Evolutionary conservation across 345 rosid genomes (phyloP).

Genomic region (Eucalyptus fibrosa): DNA sequence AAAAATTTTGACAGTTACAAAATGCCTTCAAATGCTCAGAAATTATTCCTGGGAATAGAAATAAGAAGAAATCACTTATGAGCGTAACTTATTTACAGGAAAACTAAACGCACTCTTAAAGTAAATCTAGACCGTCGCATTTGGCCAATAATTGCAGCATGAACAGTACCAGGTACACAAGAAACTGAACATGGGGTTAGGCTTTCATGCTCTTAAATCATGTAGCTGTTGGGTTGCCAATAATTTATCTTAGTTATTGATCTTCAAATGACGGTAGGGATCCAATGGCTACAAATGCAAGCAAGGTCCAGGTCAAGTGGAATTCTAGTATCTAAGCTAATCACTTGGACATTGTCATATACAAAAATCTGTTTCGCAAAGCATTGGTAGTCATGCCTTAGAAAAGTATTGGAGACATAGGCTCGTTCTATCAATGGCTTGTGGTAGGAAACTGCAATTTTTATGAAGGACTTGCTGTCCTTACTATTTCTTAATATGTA

Average conservation of each 20-base stretch:
- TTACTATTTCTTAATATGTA: neutral
- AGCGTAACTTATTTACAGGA: too few relatives aligned
- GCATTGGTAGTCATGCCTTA: neutral
- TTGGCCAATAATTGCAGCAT: neutral
- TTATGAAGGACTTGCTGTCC: neutral
- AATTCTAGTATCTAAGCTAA: neutral
- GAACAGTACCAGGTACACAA: neutral
- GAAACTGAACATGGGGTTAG: neutral
- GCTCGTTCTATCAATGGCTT: neutral
- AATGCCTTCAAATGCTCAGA: too few relatives aligned
- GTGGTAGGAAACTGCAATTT: neutral
- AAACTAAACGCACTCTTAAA: too few relatives aligned
- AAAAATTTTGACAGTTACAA: too few relatives aligned
- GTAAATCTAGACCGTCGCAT: neutral
- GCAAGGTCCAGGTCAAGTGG: neutral
- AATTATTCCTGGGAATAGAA: too few relatives aligned
- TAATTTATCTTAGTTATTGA: neutral
- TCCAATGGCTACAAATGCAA: neutral
- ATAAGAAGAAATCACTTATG: too few relatives aligned
- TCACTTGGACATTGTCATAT: neutral
- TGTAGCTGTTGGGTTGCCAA: neutral
- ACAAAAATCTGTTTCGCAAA: neutral
- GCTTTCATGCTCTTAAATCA: neutral
- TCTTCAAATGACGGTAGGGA: neutral
- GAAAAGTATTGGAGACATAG: neutral